Evolutionary conservation across 1,284 basidiomycete genomes (phyloP), one percentile per base, ranked within the genome.

Genomic region (Meira nashicola): DNA sequence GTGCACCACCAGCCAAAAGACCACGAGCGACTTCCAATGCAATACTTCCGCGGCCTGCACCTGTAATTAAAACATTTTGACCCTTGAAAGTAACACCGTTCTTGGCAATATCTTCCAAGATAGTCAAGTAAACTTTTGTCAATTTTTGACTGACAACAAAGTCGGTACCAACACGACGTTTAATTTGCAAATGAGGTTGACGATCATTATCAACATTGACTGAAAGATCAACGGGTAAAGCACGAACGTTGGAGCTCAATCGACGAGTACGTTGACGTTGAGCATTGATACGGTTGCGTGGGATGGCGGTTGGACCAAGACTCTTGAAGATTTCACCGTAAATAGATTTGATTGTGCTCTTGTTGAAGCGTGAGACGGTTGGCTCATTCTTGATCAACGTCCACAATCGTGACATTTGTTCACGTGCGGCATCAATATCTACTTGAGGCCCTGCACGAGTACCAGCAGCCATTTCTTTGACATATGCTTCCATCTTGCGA

Each of bases 131-230:
- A 49, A 74, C 70, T 40, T 66, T 74, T 48, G 94, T 98, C 61
- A 98, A 83, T 81, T 97, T 97, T 81, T 89, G 90, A 72, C 89
- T 92, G 82, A 96, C 96, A 75, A 94, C 90, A 92, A 94, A 98
- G 74, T 85, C 87, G 19, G 86, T 86, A 49, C 92, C 95, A n/a
- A 95, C 91, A 82, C 93, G 95, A 79, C 93, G 88, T 83, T 97
- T 97, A 68, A 98, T 83, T 80, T 97, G 92, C 21, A 98, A 85
- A 58, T 97, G 86, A 17, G 95, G 95, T 43, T 94, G 84, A 77
- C 93, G 93, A 79, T 94, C 90, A n/a, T 5, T 3, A 15, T 63
- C 61, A 15, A 54, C 37, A 19, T 56, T 43, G 41, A 39, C 43
- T 48, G 28, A 15, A 25, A 40, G 54, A 43, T 68, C 67, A 39